Percentiles rank a stretch among this genome's conserved stretches.
Evolutionary conservation across 805 yeast species (phyloP).

Genomic region (Cyberlindnera americana): DNA sequence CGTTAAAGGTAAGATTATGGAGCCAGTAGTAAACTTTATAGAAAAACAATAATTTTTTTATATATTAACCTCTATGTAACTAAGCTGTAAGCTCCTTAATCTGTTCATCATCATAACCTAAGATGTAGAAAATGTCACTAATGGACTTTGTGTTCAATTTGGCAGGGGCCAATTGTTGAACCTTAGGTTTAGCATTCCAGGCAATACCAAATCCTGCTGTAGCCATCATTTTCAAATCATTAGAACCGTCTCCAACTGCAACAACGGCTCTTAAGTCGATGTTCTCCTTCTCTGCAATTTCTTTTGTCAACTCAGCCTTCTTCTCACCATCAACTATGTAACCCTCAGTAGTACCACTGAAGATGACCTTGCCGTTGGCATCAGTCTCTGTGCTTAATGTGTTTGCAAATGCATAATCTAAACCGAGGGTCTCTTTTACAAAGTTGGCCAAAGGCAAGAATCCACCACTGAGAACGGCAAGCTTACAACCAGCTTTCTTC

Average conservation of each 20-base stretch:
- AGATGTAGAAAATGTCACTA: constrained; percentile 71
- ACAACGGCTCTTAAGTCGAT: constrained; percentile 53
- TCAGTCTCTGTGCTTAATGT: constrained; percentile 47
- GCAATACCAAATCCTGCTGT: constrained; percentile 93
- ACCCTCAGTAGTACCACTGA: constrained; percentile 79
- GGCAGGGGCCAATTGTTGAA: constrained; percentile 79
- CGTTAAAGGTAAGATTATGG: constrained; percentile 47
- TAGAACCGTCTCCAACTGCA: constrained; percentile 97
- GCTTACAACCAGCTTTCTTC: constrained; percentile 55
- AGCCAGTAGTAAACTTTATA: neutral
- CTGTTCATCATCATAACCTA: constrained; percentile 67
- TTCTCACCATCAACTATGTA: constrained; percentile 80
- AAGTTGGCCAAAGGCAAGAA: constrained; percentile 82
- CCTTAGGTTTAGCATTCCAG: constrained; percentile 96
- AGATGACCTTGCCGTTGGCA: constrained; percentile 38
- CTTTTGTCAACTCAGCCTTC: constrained; percentile 69
- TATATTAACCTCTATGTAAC: too few species aligned
- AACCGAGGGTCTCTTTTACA: constrained; percentile 60
- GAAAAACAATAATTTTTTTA: too few species aligned
- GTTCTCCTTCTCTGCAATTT: constrained; percentile 53
- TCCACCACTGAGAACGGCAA: constrained; percentile 94
- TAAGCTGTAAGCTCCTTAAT: constrained; percentile 28
- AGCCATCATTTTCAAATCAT: constrained; percentile 89
- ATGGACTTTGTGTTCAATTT: constrained; percentile 72
- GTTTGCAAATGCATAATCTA: constrained; percentile 92